phyloP scores from a whole-genome alignment of 2,329 filamentous ascomycete species.

The Microdochium paspali region DNA sequence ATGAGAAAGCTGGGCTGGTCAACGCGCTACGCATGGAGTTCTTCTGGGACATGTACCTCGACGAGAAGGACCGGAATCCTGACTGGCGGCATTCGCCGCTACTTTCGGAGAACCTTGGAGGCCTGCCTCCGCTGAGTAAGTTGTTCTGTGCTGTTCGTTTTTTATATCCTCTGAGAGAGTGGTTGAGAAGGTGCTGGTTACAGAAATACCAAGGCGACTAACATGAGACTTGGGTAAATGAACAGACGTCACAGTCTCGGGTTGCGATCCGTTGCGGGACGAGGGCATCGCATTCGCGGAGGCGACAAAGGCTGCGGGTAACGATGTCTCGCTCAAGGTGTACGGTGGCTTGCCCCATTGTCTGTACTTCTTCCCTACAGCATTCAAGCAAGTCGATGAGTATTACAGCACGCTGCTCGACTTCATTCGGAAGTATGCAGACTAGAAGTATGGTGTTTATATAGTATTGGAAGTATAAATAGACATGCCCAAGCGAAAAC shows the following conservation, averaged over 20 bases:
- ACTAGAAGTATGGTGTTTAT: not conserved
- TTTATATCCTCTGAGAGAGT: not conserved
- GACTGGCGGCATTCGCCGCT: constrained; percentile 21
- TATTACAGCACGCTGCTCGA: not conserved
- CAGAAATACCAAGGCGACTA: too few relatives aligned
- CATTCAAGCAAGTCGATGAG: not conserved
- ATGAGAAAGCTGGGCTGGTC: constrained; percentile 19
- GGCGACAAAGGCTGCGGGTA: constrained; percentile 4
- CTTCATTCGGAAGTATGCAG: not conserved
- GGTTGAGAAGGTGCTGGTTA: too few relatives aligned
- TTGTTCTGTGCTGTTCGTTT: not conserved
- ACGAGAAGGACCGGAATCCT: constrained; percentile 13
- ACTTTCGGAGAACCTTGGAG: constrained; percentile 18
- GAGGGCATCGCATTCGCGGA: constrained; percentile 28
- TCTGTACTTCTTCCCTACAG: constrained; percentile 9
- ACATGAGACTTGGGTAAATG: not conserved
- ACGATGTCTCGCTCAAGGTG: constrained; percentile 16
- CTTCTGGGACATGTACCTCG: constrained; percentile 22
- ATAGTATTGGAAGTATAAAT: too few relatives aligned
- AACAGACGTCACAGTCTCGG: constrained; percentile 23
- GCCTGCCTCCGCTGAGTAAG: constrained; percentile 23
- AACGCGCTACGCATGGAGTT: constrained; percentile 18
- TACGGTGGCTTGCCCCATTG: constrained; percentile 26
- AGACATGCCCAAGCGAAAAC: too few relatives aligned
- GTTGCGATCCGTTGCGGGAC: constrained; percentile 25